Conservation (phyloP, 805 yeast genomes). For the Wickerhamomyces rabaulensis region DNA sequence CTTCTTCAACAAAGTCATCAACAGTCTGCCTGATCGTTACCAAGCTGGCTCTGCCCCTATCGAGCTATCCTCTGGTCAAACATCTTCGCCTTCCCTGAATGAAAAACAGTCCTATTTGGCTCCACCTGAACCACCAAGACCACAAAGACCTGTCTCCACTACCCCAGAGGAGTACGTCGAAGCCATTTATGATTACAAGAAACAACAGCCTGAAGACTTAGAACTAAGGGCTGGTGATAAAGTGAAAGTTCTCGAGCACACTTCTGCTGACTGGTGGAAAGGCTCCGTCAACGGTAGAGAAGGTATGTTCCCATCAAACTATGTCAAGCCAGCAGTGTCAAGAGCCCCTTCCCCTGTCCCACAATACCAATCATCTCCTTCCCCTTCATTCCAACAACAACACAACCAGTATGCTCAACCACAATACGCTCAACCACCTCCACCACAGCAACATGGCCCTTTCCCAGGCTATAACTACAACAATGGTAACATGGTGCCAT, state of each 20-base stretch:
- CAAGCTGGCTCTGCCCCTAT: constrained; percentile 45
- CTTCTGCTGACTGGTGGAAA: constrained; percentile 88
- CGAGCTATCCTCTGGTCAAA: constrained; percentile 26
- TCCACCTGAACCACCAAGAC: constrained; percentile 13
- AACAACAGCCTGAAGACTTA: constrained; percentile 76
- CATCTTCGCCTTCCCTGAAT: background rate
- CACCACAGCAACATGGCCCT: constrained; percentile 41
- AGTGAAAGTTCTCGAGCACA: constrained; percentile 62
- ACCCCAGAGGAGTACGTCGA: constrained; percentile 40
- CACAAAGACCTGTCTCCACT: constrained; percentile 9
- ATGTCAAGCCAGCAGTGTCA: constrained; percentile 42
- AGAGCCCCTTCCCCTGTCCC: constrained; percentile 11
- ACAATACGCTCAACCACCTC: constrained; percentile 34
- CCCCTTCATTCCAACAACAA: constrained; percentile 5
- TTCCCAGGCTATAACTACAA: constrained; percentile 18
- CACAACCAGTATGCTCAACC: constrained; percentile 13
- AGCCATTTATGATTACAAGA: constrained; percentile 69
- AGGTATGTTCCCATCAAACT: constrained; percentile 90
- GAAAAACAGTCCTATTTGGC: constrained; percentile 26
- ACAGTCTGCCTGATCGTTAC: constrained; percentile 54
- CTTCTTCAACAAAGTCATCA: constrained; percentile 45
- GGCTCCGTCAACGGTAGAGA: constrained; percentile 55
- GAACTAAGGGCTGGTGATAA: constrained; percentile 60
- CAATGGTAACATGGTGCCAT: constrained; percentile 28
- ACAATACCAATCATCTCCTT: constrained; percentile 10